Conservation (phyloP, 2,329 filamentous ascomycete species). For the Xylariaceae sp. region DNA sequence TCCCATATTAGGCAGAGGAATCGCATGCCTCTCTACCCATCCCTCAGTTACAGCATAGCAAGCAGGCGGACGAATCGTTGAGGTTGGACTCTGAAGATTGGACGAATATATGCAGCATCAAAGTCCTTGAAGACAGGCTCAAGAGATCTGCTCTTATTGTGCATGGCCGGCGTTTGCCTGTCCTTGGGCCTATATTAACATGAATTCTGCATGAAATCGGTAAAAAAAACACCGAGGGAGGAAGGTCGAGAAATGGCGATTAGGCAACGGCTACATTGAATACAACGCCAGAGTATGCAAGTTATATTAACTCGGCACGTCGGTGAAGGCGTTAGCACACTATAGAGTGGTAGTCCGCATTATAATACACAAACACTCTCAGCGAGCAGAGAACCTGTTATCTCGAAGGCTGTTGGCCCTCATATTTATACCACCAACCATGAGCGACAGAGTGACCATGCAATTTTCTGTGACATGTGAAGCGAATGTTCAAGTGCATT, state of each 20-base stretch:
- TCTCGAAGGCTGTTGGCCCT: neutral
- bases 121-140: neutral
- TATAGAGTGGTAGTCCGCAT: slow-evolving; percentile 11
- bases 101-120: neutral
- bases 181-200: neutral
- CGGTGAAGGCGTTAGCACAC: neutral
- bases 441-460: no score
- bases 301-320: neutral
- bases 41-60: no score
- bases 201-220: neutral
- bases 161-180: neutral
- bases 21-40: no score
- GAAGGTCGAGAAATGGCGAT: neutral
- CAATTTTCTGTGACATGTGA: no score
- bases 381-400: neutral
- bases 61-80: neutral
- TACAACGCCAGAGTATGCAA: neutral
- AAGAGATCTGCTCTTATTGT: neutral
- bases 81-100: neutral
- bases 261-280: neutral
- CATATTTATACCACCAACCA: no score
- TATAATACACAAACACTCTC: slow-evolving; percentile 8
- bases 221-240: neutral
- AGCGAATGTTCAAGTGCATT: no score
- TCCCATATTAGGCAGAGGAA: no score